A percentile compares a stretch with the other conserved stretches of the same genome.
Evolutionary conservation across 768 basidiomycete genomes (phyloP).

Genomic region (Boletellus ananas): DNA sequence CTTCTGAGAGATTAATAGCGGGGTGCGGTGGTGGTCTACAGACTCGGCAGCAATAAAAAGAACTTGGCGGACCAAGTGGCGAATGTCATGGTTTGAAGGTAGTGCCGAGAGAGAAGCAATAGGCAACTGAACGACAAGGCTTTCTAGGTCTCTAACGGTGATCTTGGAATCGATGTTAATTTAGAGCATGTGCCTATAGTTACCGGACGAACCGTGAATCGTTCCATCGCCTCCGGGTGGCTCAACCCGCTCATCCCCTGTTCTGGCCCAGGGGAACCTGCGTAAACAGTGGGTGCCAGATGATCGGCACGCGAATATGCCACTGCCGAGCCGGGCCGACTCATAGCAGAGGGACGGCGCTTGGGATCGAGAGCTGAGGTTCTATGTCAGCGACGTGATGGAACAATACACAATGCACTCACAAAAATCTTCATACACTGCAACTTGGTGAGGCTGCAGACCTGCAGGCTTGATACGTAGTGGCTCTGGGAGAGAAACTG

Average conservation of each 20-base stretch:
- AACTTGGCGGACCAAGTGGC: conserved; percentile 79
- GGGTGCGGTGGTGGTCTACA: conserved; percentile 77
- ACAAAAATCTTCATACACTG: conserved; percentile 97
- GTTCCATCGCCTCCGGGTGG: conserved; percentile 85
- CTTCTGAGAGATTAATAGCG: conserved; percentile 92
- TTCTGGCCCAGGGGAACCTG: conserved; percentile 64
- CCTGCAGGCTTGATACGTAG: conserved; percentile 82
- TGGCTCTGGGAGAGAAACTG: conserved; percentile 77
- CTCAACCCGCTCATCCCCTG: conserved; percentile 46
- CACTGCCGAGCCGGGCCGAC: conserved; percentile 68
- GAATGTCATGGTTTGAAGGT: conserved; percentile 82
- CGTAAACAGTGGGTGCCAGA: conserved; percentile 43
- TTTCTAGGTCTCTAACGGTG: conserved; percentile 65
- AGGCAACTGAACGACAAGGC: conserved; percentile 71
- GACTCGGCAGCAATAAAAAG: conserved; percentile 78
- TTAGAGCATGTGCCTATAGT: neutral
- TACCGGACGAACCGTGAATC: conserved; percentile 60
- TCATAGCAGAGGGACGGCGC: conserved; percentile 45
- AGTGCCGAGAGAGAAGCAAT: conserved; percentile 64
- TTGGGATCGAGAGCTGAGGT: conserved; percentile 51
- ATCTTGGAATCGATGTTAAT: conserved; percentile 16
- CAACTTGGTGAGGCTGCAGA: conserved; percentile 73
- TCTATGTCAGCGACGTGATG: conserved; percentile 12
- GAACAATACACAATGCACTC: conserved; percentile 14
- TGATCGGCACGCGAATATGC: conserved; percentile 56